These are phyloP conservation scores for Rhododendron henanense DNA, from an alignment of 148 eudicot genomes.

Conservation along the genomic window DNA sequence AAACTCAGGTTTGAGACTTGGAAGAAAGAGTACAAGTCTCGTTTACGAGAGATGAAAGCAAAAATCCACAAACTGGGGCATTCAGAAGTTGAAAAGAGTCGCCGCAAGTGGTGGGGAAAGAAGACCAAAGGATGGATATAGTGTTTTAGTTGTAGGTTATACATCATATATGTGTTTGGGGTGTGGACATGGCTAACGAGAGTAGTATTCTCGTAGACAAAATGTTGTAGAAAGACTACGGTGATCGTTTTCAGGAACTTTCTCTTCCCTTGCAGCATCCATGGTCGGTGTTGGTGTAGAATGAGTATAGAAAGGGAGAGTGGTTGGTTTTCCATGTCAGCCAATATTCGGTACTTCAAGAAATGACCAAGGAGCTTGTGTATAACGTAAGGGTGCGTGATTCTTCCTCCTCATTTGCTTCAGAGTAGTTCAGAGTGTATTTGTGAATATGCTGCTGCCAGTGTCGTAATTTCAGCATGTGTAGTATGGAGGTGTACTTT, in stretches of 20 bases:
- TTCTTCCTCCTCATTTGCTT: not conserved
- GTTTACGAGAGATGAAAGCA: constrained; percentile 60
- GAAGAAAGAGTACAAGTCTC: constrained; percentile 72
- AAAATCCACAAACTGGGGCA: constrained; percentile 43
- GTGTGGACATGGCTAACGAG: not conserved
- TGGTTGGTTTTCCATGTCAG: not conserved
- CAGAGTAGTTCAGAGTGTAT: not conserved
- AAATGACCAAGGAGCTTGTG: not conserved
- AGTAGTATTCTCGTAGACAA: not conserved
- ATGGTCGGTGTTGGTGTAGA: not conserved
- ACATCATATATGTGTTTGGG: not conserved
- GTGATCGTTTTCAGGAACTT: not conserved
- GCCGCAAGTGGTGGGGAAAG: constrained; percentile 79
- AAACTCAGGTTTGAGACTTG: constrained; percentile 67
- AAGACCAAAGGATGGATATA: constrained; percentile 29
- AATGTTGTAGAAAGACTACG: not conserved
- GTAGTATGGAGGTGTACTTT: not conserved
- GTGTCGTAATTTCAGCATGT: constrained; percentile 8
- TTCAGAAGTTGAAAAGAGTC: constrained; percentile 42
- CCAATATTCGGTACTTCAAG: not conserved
- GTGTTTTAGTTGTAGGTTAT: not conserved
- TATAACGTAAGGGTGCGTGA: not conserved
- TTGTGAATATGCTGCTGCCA: constrained; percentile 23
- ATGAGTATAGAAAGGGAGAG: not conserved
- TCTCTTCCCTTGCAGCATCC: not conserved